phyloP scores from a whole-genome alignment of 306 rosid genomes.

The Quercus engelmannii region DNA sequence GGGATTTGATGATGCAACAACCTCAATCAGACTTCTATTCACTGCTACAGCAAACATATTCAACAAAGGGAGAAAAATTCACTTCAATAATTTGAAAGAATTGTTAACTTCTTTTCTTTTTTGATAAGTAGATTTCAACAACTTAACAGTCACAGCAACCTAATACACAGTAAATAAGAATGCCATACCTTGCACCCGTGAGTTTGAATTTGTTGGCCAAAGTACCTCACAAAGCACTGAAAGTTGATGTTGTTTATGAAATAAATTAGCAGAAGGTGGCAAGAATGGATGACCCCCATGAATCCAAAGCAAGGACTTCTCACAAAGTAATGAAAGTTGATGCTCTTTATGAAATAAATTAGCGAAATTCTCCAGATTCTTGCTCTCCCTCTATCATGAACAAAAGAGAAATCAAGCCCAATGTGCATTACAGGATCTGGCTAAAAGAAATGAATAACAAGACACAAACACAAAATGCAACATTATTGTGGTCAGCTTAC shows the following conservation, averaged over 20 bases:
- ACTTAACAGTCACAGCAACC: not conserved
- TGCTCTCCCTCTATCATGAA: too few relatives aligned
- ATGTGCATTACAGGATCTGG: conserved; percentile 10
- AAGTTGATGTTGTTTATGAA: conserved; percentile 53
- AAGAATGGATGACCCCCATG: conserved; percentile 87
- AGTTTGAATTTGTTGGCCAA: conserved; percentile 56
- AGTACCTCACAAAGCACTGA: conserved; percentile 45
- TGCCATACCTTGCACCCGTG: conserved; percentile 42
- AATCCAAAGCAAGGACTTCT: too few relatives aligned
- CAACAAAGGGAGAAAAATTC: not conserved
- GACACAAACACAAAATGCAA: too few relatives aligned
- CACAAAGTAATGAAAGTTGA: too few relatives aligned
- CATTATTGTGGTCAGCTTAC: too few relatives aligned
- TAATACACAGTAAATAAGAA: conserved; percentile 5
- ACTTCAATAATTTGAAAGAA: not conserved
- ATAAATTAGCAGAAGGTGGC: conserved; percentile 51
- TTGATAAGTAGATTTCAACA: not conserved
- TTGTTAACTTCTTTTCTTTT: not conserved
- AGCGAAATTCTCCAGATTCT: too few relatives aligned
- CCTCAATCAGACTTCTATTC: conserved; percentile 31
- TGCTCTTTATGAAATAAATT: too few relatives aligned
- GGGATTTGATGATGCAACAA: conserved; percentile 42
- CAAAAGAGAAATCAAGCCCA: conserved; percentile 5
- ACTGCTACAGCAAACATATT: conserved; percentile 22
- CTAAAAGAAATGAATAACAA: too few relatives aligned